Evolutionary conservation across 2,329 filamentous ascomycete genomes (phyloP), one percentile per base, ranked within the genome.

Genomic region (Karstenula rhodostoma): DNA sequence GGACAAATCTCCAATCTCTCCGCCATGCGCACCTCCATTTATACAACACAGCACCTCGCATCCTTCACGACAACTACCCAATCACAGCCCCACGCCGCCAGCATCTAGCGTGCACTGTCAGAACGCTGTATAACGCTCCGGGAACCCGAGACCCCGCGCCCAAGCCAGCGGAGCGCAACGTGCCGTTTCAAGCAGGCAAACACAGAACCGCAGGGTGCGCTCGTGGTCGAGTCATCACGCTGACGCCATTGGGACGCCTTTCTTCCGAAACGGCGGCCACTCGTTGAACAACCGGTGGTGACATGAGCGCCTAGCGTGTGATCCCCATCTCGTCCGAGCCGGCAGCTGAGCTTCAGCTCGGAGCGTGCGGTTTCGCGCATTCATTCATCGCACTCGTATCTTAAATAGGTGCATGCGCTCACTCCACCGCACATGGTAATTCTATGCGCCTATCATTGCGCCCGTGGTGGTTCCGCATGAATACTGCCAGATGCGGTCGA

Each of bases 81-180:
- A n/a, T n/a, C n/a, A n/a, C n/a, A n/a, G n/a, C n/a, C n/a, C n/a
- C n/a, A n/a, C n/a, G n/a, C n/a, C n/a, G n/a, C n/a, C n/a, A n/a
- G n/a, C n/a, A n/a, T n/a, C n/a, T n/a, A n/a, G n/a, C n/a, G n/a
- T n/a, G n/a, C n/a, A n/a, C n/a, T n/a, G n/a, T n/a, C n/a, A n/a
- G n/a, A n/a, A n/a, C n/a, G n/a, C n/a, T n/a, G 27, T 29, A 29
- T 22, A 44, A 44, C 42, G 15, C 4, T 44, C 42, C 44, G 23
- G 29, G 44, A 29, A 10, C 23, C 44, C 44, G 44, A 47, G 44
- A 27, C 15, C 44, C 44, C 44, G 44, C 42, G 42, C 42, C n/a
- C 42, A 19, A 7, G 9, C n/a, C 10, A 23, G 35, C 35, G 35
- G 35, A 44, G 42, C 42, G 42, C 15, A 22, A 47, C 44, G 17